Evolutionary conservation across 768 basidiomycete genomes (phyloP).

Genomic region (Coprinopsis cinerea): DNA sequence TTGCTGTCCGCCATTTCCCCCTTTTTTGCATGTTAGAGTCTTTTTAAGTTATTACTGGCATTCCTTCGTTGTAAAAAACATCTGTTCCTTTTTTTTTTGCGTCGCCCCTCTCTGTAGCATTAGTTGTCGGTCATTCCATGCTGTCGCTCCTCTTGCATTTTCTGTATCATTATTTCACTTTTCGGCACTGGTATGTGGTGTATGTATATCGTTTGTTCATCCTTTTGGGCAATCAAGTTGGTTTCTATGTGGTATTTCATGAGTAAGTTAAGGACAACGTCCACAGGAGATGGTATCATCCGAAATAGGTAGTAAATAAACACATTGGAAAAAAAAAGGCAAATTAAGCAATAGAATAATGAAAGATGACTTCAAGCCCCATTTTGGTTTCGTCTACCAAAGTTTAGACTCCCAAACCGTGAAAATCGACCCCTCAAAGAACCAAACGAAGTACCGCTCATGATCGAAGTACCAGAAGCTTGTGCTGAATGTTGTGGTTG

Average conservation of each 20-base stretch:
- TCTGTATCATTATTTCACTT: constrained; percentile 1
- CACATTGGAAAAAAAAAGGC: not conserved
- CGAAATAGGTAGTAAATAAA: not conserved
- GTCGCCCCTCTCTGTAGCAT: not conserved
- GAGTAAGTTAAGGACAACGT: too few relatives aligned
- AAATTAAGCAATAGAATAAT: not conserved
- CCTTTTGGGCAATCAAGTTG: not conserved
- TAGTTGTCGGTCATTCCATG: constrained; percentile 6
- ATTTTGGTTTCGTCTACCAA: constrained; percentile 42
- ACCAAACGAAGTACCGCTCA: constrained; percentile 50
- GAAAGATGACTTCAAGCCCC: constrained; percentile 14
- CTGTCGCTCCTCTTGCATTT: constrained; percentile 2
- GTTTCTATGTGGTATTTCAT: not conserved
- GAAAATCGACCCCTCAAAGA: constrained; percentile 72
- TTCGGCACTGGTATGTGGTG: not conserved
- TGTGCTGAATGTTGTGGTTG: constrained; percentile 24
- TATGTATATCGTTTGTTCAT: constrained; percentile 8
- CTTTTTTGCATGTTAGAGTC: not conserved
- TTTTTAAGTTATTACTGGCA: not conserved
- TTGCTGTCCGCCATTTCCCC: not conserved
- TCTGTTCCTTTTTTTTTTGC: not conserved
- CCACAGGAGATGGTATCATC: not conserved
- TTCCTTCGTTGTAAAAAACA: not conserved
- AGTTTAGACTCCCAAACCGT: constrained; percentile 68
- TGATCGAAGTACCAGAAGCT: constrained; percentile 47